phyloP scores from a whole-genome alignment of 1,284 basidiomycete genomes.

The Ustilago cynodontis region DNA sequence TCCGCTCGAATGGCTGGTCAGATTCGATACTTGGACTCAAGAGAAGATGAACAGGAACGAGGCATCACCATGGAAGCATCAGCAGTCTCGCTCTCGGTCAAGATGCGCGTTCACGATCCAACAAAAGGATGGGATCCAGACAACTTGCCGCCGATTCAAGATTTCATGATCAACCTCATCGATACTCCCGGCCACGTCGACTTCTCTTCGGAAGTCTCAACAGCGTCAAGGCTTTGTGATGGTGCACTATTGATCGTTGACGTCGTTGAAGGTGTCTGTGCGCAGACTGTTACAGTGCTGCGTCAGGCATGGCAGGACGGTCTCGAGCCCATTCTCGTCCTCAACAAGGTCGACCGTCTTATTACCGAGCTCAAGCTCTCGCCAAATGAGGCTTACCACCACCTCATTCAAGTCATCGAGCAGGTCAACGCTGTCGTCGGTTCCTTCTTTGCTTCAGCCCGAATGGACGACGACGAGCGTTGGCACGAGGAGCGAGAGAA shows the following conservation, averaged over 20 bases:
- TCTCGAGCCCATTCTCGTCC: constrained; percentile 89
- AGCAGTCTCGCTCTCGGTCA: constrained; percentile 75
- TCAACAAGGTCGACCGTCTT: constrained; percentile 97
- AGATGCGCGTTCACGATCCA: constrained; percentile 57
- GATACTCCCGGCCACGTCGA: constrained; percentile 99
- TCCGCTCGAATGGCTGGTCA: constrained; percentile 94
- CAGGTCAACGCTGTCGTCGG: constrained; percentile 99
- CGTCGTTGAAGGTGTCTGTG: constrained; percentile 97
- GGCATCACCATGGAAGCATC: constrained; percentile 99
- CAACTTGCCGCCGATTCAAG: constrained; percentile 68
- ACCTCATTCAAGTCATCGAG: constrained; percentile 91
- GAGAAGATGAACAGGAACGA: constrained; percentile 96
- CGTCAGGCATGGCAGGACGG: constrained; percentile 94
- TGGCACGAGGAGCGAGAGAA: constrained; percentile 93
- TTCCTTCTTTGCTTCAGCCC: constrained; percentile 90
- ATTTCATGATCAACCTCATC: constrained; percentile 91
- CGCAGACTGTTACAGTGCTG: constrained; percentile 94
- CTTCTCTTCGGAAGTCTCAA: constrained; percentile 96
- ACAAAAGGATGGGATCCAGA: constrained; percentile 55
- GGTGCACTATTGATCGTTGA: constrained; percentile 97
- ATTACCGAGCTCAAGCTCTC: constrained; percentile 93
- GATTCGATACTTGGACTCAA: constrained; percentile 92
- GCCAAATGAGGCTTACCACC: constrained; percentile 93
- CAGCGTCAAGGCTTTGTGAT: constrained; percentile 91
- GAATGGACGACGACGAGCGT: constrained; percentile 91